Evolutionary conservation across 306 rosid species (phyloP), one percentile per base, ranked within the genome.

Genomic region (cucumber (Cucumis sativus)): DNA sequence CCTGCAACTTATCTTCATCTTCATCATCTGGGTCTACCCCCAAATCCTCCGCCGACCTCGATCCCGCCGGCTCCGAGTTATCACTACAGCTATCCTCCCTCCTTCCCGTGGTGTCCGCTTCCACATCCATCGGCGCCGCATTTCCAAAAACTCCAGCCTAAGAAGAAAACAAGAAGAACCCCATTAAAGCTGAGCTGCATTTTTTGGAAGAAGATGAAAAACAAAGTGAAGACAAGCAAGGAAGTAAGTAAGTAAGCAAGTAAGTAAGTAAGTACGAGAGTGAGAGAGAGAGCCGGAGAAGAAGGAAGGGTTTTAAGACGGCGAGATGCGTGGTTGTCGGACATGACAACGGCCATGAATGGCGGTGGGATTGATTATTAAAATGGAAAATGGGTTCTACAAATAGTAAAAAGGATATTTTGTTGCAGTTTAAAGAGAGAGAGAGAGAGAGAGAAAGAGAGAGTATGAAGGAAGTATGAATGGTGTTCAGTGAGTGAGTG

Each of bases 261-360:
- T 0, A 33, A 33, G 37, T 0, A 33, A 33, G 21, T 13, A 14
- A 45, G 56, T 90, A 95, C 98, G 23, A 95, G 98, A 83, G 96
- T 92, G 15, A 95, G 97, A 65, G 99, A 95, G 63, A 95, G 99
- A 80, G 99, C 93, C 4, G 99, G 99, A 67, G 97, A 88, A 33
- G 92, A 83, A 33, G 89, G 91, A 72, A 88, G 88, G 81, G 88
- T 91, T 85, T 91, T 85, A 39, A 82, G 7, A 12, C 57, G 96
- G 83, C 96, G 88, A 81, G 91, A 33, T 23, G 89, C 91, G 15
- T 86, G 96, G 77, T 87, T 88, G 71, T 90, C 90, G 54, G 98
- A 87, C 97, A 93, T 91, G 92, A 90, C 94, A 55, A 84, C 96
- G 90, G 87, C 96, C 98, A 93, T 88, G 86, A 79, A 74, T 74